A percentile compares a stretch with the other conserved stretches of the same genome.
Evolutionary conservation across 2,329 filamentous ascomycete genomes (phyloP).

Genomic region (Bipolaris bicolor): DNA sequence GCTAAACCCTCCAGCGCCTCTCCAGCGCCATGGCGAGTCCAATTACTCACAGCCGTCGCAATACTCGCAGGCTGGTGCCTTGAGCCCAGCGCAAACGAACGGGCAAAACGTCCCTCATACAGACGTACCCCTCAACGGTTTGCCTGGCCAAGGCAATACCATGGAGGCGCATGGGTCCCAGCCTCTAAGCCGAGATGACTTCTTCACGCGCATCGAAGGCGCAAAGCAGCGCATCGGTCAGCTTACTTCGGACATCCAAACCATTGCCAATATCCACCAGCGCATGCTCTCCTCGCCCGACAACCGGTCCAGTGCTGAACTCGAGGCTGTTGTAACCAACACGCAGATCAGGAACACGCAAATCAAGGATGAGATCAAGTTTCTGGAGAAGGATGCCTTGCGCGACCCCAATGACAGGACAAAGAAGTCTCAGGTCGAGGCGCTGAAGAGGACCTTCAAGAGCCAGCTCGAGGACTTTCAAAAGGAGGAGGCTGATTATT

Average conservation of each 20-base stretch:
- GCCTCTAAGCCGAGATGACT: constrained; percentile 68
- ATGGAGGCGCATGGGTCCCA: constrained; percentile 61
- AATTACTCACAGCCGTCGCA: constrained; percentile 50
- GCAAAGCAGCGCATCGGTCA: constrained; percentile 71
- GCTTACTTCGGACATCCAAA: constrained; percentile 69
- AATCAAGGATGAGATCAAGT: constrained; percentile 80
- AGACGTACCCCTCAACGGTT: constrained; percentile 21
- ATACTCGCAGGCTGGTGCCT: constrained; percentile 34
- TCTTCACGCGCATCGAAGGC: constrained; percentile 69
- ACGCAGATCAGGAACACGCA: constrained; percentile 60
- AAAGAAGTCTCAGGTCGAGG: constrained; percentile 73
- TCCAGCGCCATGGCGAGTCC: constrained; percentile 43
- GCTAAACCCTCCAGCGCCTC: constrained; percentile 36
- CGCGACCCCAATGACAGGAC: constrained; percentile 68
- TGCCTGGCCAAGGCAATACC: constrained; percentile 24
- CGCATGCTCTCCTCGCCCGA: constrained; percentile 72
- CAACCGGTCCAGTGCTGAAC: constrained; percentile 56
- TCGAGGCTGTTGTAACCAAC: constrained; percentile 73
- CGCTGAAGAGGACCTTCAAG: constrained; percentile 74
- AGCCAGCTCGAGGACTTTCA: constrained; percentile 73
- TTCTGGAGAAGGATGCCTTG: constrained; percentile 72
- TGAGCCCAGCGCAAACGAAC: constrained; percentile 36
- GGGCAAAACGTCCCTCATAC: constrained; percentile 22
- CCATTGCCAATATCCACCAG: constrained; percentile 74
- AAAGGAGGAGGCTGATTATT: constrained; percentile 73